phyloP scores from a whole-genome alignment of 331 rosid genomes.

The Arachis monticola region DNA sequence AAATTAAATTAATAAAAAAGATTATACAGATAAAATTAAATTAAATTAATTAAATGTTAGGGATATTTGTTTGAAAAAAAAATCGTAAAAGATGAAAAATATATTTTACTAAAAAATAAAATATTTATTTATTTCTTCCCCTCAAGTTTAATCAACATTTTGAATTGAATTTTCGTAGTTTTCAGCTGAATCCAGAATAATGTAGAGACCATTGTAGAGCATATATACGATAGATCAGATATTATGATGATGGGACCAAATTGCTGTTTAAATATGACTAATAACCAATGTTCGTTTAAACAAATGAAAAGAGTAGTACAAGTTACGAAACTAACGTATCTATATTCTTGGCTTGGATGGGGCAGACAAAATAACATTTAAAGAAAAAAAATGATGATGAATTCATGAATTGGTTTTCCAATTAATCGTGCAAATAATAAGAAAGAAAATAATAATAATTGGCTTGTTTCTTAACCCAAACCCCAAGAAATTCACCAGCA shows the following conservation, averaged over 20 bases:
- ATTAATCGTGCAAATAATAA: constrained; percentile 29
- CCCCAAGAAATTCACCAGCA: constrained; percentile 44
- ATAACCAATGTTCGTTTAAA: constrained; percentile 23
- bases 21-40: no score
- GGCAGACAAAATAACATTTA: constrained; percentile 9
- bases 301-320: constrained; percentile 24
- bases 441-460: constrained; percentile 1
- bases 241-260: constrained; percentile 40
- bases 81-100: no score
- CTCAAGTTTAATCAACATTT: neutral
- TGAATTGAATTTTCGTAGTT: neutral
- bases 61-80: no score
- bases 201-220: constrained; percentile 20
- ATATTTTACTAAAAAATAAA: no score
- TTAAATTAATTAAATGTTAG: no score
- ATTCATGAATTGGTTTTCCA: constrained; percentile 30
- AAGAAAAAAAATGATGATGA: neutral
- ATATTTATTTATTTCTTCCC: no score
- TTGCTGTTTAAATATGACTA: constrained; percentile 22
- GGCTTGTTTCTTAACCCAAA: constrained; percentile 38
- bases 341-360: neutral
- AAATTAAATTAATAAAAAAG: no score
- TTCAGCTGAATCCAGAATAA: constrained; percentile 23
- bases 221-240: neutral
- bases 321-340: constrained; percentile 31